These are phyloP conservation scores for Barnettozyma californica DNA, from an alignment of 805 yeast species.

Conservation along the genomic window DNA sequence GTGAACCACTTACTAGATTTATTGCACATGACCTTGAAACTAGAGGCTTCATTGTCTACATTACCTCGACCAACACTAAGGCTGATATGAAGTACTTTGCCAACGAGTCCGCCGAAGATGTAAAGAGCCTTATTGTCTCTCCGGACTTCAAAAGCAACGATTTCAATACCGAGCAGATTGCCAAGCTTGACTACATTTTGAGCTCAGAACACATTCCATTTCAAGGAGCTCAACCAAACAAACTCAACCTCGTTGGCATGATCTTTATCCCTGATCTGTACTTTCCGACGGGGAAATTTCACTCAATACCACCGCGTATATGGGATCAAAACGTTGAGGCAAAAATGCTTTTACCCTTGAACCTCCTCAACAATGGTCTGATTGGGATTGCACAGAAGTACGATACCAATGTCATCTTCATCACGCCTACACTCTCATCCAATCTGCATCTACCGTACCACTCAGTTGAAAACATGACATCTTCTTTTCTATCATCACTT, in stretches of 20 bases:
- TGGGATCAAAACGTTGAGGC: slow-evolving; percentile 46
- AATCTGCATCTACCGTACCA: slow-evolving; percentile 55
- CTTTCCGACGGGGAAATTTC: slow-evolving; percentile 65
- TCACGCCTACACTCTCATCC: slow-evolving; percentile 53
- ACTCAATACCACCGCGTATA: slow-evolving; percentile 43
- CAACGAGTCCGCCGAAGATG: slow-evolving; percentile 61
- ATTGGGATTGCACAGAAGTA: slow-evolving; percentile 48
- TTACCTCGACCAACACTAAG: slow-evolving; percentile 42
- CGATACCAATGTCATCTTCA: slow-evolving; percentile 42
- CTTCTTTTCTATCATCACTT: slow-evolving; percentile 36
- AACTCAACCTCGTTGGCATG: slow-evolving; percentile 55
- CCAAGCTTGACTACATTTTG: slow-evolving; percentile 43
- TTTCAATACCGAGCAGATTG: slow-evolving; percentile 40
- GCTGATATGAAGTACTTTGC: slow-evolving; percentile 39
- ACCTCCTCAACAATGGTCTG: slow-evolving; percentile 50
- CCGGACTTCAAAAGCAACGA: slow-evolving; percentile 37
- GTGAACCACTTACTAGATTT: slow-evolving; percentile 64
- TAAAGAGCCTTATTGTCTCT: slow-evolving; percentile 55
- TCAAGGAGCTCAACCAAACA: slow-evolving; percentile 51
- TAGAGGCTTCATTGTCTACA: slow-evolving; percentile 76
- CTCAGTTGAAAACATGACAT: slow-evolving; percentile 54
- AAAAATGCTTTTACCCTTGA: slow-evolving; percentile 43
- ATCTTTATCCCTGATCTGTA: slow-evolving; percentile 65
- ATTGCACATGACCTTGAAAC: slow-evolving; percentile 70
- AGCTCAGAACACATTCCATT: slow-evolving; percentile 54